phyloP scores from a whole-genome alignment of 1,139 yeast genomes.

The Suhomyces panamericanus region DNA sequence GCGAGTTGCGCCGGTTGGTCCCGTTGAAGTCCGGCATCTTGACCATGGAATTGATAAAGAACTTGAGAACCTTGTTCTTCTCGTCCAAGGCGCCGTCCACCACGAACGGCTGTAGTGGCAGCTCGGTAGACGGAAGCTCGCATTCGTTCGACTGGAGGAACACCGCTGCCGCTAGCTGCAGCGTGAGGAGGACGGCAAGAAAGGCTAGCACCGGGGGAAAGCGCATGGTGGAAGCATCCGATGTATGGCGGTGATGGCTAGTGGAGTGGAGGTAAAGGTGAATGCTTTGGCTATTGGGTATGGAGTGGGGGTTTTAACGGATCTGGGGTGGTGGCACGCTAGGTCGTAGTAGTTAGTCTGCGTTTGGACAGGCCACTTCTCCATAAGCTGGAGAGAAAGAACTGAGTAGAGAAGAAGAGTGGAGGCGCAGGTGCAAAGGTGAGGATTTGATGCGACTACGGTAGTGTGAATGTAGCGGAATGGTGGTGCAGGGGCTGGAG shows the following conservation, averaged over 20 bases:
- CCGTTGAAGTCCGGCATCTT: constrained; percentile 12
- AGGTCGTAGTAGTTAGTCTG: too few relatives aligned
- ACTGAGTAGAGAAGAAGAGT: too few relatives aligned
- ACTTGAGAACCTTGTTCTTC: constrained; percentile 33
- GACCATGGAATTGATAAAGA: constrained; percentile 41
- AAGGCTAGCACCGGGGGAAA: constrained; percentile 2
- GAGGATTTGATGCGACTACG: too few relatives aligned
- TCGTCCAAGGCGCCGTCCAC: constrained; percentile 45
- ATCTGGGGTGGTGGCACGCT: too few relatives aligned
- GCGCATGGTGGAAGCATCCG: constrained; percentile 2
- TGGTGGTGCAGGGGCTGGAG: too few relatives aligned
- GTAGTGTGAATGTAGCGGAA: too few relatives aligned
- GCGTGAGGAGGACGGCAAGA: constrained; percentile 3
- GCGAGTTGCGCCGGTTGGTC: constrained; percentile 5
- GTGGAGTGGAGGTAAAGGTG: too few relatives aligned
- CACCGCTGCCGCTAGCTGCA: constrained; percentile 4
- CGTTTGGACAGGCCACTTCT: too few relatives aligned
- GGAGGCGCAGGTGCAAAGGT: too few relatives aligned
- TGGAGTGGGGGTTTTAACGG: too few relatives aligned
- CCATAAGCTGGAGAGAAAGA: too few relatives aligned
- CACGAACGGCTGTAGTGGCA: constrained; percentile 32
- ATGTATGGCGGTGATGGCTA: not conserved
- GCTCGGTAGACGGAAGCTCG: constrained; percentile 6
- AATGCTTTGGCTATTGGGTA: too few relatives aligned
- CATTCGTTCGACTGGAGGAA: constrained; percentile 16